phyloP scores from a whole-genome alignment of 2,329 filamentous ascomycete species.

The Pseudopithomyces chartarum region DNA sequence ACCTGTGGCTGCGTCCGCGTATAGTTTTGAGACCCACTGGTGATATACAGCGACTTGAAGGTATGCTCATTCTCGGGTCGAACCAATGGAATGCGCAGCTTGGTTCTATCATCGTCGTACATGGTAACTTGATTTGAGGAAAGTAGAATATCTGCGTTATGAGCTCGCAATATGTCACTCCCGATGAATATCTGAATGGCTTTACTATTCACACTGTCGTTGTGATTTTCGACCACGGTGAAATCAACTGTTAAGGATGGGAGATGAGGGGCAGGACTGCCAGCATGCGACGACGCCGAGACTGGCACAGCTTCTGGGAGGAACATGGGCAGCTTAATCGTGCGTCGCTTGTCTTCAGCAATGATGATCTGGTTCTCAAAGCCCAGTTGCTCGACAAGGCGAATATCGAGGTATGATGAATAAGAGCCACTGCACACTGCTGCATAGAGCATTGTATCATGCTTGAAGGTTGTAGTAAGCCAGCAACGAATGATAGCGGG shows the following conservation, averaged over 20 bases:
- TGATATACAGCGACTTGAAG: constrained; percentile 78
- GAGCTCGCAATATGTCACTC: constrained; percentile 81
- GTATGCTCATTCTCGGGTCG: constrained; percentile 83
- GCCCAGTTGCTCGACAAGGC: constrained; percentile 75
- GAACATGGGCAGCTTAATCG: constrained; percentile 80
- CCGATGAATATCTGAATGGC: constrained; percentile 86
- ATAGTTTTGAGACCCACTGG: constrained; percentile 34
- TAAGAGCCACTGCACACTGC: constrained; percentile 92
- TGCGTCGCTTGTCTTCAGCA: constrained; percentile 67
- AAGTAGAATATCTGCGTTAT: constrained; percentile 89
- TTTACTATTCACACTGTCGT: constrained; percentile 57
- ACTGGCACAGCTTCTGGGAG: constrained; percentile 88
- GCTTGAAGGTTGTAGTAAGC: constrained; percentile 88
- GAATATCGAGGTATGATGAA: constrained; percentile 78
- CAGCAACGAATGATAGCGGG: constrained; percentile 96
- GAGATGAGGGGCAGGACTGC: constrained; percentile 75
- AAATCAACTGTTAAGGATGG: constrained; percentile 83
- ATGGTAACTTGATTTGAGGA: constrained; percentile 89
- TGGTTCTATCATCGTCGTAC: constrained; percentile 84
- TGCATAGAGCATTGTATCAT: constrained; percentile 86
- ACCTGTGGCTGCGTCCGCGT: constrained; percentile 7
- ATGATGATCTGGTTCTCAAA: constrained; percentile 69
- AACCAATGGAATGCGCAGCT: constrained; percentile 88
- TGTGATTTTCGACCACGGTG: constrained; percentile 67
- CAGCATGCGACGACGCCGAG: constrained; percentile 73